Evolutionary conservation across 331 rosid genomes (phyloP).

Genomic region (Arachis monticola): DNA sequence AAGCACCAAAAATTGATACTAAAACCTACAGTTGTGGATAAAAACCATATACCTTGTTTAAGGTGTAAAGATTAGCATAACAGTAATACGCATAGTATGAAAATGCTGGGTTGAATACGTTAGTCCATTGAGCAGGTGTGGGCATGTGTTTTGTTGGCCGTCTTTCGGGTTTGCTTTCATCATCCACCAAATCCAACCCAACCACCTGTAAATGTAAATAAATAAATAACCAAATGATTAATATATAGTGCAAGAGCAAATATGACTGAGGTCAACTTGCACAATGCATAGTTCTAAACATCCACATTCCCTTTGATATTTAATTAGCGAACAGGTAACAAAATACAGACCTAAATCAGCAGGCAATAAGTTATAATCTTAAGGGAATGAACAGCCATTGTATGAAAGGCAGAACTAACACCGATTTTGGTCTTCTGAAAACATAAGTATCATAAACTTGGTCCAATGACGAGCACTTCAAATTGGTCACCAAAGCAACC

Average conservation of each 20-base stretch:
- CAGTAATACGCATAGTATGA: conserved; percentile 96
- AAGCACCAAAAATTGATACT: conserved; percentile 6
- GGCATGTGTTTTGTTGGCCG: conserved; percentile 99
- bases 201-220: conserved; percentile 68
- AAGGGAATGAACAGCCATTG: conserved; percentile 1
- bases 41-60: conserved; percentile 74
- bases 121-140: conserved; percentile 96
- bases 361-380: not conserved
- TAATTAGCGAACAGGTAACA: conserved; percentile 13
- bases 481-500: not conserved
- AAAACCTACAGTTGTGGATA: conserved; percentile 14
- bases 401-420: conserved; percentile 13
- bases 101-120: conserved; percentile 91
- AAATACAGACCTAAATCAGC: conserved; percentile 1
- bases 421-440: conserved; percentile 23
- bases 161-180: conserved; percentile 98
- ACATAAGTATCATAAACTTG: not conserved
- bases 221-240: conserved; percentile 16
- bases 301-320: conserved; percentile 12
- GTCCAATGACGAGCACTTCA: not conserved
- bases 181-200: conserved; percentile 98
- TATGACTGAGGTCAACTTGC: conserved; percentile 18
- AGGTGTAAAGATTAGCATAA: conserved; percentile 89
- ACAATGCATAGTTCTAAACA: conserved; percentile 19
- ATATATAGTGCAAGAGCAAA: not conserved